Percentiles rank a stretch among this genome's conserved stretches.
These are phyloP conservation scores for Glycine tomentella DNA, from an alignment of 306 rosid species.

Conservation along the genomic window DNA sequence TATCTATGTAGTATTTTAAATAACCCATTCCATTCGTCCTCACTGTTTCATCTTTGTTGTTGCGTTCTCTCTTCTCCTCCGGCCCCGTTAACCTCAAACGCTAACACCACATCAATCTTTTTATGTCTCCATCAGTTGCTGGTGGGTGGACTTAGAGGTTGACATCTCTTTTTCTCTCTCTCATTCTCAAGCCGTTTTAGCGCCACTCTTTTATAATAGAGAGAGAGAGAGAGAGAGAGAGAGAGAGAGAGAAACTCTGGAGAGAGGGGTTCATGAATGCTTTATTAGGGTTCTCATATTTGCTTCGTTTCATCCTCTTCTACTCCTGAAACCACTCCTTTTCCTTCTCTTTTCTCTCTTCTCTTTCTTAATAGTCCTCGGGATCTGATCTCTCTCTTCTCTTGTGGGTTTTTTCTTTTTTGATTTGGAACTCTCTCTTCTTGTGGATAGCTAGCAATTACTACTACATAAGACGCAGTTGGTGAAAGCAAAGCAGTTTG, in stretches of 20 bases:
- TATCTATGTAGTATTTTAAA: not conserved
- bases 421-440: conserved; percentile 1
- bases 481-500: not conserved
- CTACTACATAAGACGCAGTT: not conserved
- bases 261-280: conserved; percentile 11
- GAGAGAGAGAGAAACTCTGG: not conserved
- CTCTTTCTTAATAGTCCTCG: not conserved
- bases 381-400: conserved; percentile 15
- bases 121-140: conserved; percentile 75
- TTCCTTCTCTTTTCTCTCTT: conserved; percentile 16
- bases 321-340: conserved; percentile 7
- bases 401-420: not conserved
- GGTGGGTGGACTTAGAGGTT: conserved; percentile 67
- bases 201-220: conserved; percentile 74
- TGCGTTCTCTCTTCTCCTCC: not conserved
- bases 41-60: conserved; percentile 4
- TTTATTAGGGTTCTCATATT: conserved; percentile 57
- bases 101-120: conserved; percentile 13
- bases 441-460: not conserved
- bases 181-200: conserved; percentile 63
- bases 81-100: conserved; percentile 10
- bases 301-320: conserved; percentile 36
- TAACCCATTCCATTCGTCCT: not conserved
- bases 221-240: too few species aligned
- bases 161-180: conserved; percentile 53